Conservation (phyloP, 768 basidiomycete genomes). For the Mrakia gelida region DNA sequence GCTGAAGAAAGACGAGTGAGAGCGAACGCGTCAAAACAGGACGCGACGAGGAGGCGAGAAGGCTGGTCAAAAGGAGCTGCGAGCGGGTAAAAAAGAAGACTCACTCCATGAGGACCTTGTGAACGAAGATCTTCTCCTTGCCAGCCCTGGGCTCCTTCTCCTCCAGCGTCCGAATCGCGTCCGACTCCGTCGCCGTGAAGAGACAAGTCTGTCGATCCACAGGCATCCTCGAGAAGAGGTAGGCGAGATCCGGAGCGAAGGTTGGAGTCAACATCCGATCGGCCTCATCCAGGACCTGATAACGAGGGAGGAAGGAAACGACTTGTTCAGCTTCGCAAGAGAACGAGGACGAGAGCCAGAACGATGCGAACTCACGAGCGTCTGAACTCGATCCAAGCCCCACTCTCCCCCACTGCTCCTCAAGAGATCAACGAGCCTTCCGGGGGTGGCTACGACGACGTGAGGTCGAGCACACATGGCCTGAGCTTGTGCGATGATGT, state of each 20-base stretch:
- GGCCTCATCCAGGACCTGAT: conserved; percentile 89
- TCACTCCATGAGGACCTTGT: conserved; percentile 69
- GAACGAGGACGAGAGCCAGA: neutral
- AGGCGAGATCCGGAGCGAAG: conserved; percentile 76
- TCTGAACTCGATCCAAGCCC: conserved; percentile 78
- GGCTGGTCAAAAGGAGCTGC: neutral
- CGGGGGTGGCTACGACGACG: conserved; percentile 91
- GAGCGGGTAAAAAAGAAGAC: conserved; percentile 38
- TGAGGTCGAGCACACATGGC: conserved; percentile 83
- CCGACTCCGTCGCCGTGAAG: conserved; percentile 91
- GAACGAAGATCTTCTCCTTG: conserved; percentile 80
- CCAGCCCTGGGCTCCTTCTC: conserved; percentile 68
- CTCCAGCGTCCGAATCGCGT: conserved; percentile 73
- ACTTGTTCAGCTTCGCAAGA: neutral
- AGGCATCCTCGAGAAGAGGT: conserved; percentile 72
- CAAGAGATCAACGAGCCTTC: conserved; percentile 85
- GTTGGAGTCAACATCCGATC: conserved; percentile 85
- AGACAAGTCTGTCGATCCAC: conserved; percentile 83
- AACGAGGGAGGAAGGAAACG: neutral
- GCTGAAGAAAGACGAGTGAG: conserved; percentile 47
- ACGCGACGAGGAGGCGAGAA: neutral
- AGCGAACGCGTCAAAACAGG: neutral
- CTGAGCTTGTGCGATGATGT: conserved; percentile 89
- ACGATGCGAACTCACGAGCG: conserved; percentile 57
- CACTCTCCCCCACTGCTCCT: conserved; percentile 72